phyloP scores from a whole-genome alignment of 2,329 filamentous ascomycete species.

The Drechslera avenae region DNA sequence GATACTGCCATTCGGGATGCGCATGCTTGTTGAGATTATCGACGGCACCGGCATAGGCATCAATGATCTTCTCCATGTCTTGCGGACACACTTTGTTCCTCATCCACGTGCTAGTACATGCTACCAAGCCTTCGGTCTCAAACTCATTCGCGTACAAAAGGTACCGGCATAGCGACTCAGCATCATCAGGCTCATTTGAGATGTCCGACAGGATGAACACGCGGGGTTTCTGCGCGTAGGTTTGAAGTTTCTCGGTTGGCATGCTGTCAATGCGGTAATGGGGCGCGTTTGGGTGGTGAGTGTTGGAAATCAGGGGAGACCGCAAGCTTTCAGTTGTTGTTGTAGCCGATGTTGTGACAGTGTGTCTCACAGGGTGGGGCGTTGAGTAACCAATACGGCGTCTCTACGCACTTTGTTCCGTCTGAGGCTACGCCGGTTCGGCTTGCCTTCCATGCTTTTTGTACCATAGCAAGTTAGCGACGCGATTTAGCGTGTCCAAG shows the following conservation, averaged over 20 bases:
- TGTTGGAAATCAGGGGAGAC: no score
- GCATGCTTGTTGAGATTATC: constrained; percentile 58
- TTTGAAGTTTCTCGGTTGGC: constrained; percentile 36
- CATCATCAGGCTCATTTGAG: constrained; percentile 49
- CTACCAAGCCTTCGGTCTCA: constrained; percentile 48
- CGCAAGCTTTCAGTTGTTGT: constrained; percentile 10
- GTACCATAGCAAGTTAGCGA: not conserved
- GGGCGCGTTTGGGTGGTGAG: not conserved
- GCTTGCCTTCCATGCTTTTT: constrained; percentile 9
- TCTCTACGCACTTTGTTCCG: constrained; percentile 24
- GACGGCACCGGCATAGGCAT: constrained; percentile 40
- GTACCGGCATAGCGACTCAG: constrained; percentile 47
- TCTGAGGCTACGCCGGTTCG: constrained; percentile 20
- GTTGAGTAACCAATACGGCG: constrained; percentile 17
- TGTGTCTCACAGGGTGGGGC: constrained; percentile 24
- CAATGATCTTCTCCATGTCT: constrained; percentile 45
- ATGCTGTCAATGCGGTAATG: constrained; percentile 18
- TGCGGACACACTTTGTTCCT: constrained; percentile 42
- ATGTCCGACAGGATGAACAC: constrained; percentile 51
- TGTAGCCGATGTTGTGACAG: constrained; percentile 27
- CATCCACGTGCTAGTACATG: constrained; percentile 50
- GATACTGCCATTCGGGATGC: constrained; percentile 43
- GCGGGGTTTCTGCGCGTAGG: constrained; percentile 43
- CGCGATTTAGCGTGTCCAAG: no score
- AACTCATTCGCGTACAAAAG: constrained; percentile 48